These are phyloP conservation scores for Metschnikowia bowlesiae DNA, from an alignment of 805 yeast genomes.

Conservation along the genomic window DNA sequence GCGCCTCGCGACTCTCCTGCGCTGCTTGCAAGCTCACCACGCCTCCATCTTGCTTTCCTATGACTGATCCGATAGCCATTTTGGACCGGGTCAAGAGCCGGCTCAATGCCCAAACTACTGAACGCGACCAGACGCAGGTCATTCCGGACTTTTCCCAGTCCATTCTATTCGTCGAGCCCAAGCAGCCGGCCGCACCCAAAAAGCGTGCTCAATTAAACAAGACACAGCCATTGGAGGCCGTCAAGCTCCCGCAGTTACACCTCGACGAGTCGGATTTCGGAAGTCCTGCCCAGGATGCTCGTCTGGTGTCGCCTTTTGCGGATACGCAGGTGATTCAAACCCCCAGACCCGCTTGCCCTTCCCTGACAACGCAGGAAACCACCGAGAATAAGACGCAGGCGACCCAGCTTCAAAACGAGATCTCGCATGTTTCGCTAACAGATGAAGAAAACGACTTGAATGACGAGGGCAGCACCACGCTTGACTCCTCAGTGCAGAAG, in stretches of 20 bases:
- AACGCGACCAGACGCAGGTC: constrained; percentile 8
- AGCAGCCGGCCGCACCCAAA: constrained; percentile 1
- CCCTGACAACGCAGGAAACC: not conserved
- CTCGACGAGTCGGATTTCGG: constrained; percentile 15
- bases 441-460: constrained; percentile 39
- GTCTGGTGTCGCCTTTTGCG: not conserved
- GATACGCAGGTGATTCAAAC: constrained; percentile 6
- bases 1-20: not conserved
- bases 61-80: constrained; percentile 8
- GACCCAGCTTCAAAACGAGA: constrained; percentile 27
- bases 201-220: not conserved
- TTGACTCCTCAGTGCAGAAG: constrained; percentile 19
- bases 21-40: not conserved
- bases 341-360: not conserved
- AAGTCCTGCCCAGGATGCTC: constrained; percentile 9
- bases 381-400: not conserved
- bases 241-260: constrained; percentile 31
- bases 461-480: constrained; percentile 19
- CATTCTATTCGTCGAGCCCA: constrained; percentile 8
- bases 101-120: constrained; percentile 3
- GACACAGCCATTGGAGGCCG: not conserved
- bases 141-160: constrained; percentile 16
- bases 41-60: not conserved
- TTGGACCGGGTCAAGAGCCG: constrained; percentile 26
- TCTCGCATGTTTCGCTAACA: constrained; percentile 29